Evolutionary conservation across 352 stramenopile species (phyloP).

Genomic region (Hyaloperonospora brassicae): DNA sequence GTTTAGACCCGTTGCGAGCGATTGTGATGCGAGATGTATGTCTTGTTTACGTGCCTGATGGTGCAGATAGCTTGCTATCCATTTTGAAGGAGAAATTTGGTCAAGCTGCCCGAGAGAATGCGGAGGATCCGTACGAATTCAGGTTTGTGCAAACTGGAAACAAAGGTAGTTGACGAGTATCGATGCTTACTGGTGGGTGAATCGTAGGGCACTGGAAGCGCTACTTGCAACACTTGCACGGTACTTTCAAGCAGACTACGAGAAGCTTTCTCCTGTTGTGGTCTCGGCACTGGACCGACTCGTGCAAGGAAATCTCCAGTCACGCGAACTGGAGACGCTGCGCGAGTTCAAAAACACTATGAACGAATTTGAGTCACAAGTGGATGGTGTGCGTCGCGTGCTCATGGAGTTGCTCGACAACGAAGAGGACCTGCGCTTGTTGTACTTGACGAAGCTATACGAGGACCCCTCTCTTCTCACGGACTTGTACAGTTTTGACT

Average conservation of each 20-base stretch:
- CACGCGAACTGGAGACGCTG: constrained; percentile 50
- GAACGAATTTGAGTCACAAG: constrained; percentile 63
- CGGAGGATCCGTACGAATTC: constrained; percentile 60
- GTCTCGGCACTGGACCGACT: constrained; percentile 43
- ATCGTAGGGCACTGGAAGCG: constrained; percentile 41
- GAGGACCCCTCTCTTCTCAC: constrained; percentile 42
- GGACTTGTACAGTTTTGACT: constrained; percentile 59
- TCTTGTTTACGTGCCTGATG: constrained; percentile 49
- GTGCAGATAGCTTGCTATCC: constrained; percentile 46
- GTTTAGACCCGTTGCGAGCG: constrained; percentile 50
- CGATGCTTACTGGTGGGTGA: not conserved
- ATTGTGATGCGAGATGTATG: constrained; percentile 68
- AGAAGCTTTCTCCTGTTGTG: constrained; percentile 37
- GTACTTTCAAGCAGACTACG: constrained; percentile 51
- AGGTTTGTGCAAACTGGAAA: constrained; percentile 25
- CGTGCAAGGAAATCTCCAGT: constrained; percentile 36
- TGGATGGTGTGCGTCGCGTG: constrained; percentile 47
- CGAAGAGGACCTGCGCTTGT: constrained; percentile 51
- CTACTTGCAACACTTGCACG: constrained; percentile 46
- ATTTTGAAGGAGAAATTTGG: constrained; percentile 64
- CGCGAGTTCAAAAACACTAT: constrained; percentile 64
- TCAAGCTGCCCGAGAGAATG: constrained; percentile 41
- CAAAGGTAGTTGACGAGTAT: not conserved
- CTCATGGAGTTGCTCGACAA: constrained; percentile 64
- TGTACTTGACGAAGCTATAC: constrained; percentile 63